phyloP scores from a whole-genome alignment of 768 basidiomycete species.

The Lactarius akahatsu region DNA sequence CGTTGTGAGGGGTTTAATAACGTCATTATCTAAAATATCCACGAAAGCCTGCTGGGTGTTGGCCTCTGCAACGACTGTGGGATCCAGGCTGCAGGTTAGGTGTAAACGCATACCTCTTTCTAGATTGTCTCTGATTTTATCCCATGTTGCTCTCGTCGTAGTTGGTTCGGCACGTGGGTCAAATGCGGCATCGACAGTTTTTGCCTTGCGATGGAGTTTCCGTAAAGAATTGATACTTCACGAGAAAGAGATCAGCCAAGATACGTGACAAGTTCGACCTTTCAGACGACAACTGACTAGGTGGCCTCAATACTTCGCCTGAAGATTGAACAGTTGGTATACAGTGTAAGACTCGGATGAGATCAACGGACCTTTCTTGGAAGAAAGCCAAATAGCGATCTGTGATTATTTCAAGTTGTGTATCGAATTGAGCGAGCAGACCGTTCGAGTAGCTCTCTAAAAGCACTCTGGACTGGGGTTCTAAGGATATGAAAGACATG shows the following conservation, averaged over 20 bases:
- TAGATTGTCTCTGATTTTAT: background rate
- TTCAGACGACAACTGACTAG: background rate
- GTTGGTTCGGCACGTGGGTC: background rate
- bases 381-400: background rate
- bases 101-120: background rate
- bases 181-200: background rate
- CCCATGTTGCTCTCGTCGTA: background rate
- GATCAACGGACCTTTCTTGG: background rate
- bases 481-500: background rate
- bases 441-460: background rate
- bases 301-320: background rate
- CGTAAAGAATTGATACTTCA: background rate
- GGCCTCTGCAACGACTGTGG: background rate
- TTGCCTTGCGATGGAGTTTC: background rate
- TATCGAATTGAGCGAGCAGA: background rate
- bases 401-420: background rate
- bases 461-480: background rate
- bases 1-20: background rate
- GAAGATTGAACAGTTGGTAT: background rate
- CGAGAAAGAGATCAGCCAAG: background rate
- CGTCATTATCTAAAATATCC: background rate
- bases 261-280: background rate
- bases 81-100: background rate
- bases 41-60: background rate
- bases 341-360: background rate